A percentile compares a stretch with the other conserved stretches of the same genome.
These are phyloP conservation scores for Stachybotrys chlorohalonatus DNA, from an alignment of 2,329 filamentous ascomycete species.

Conservation along the genomic window DNA sequence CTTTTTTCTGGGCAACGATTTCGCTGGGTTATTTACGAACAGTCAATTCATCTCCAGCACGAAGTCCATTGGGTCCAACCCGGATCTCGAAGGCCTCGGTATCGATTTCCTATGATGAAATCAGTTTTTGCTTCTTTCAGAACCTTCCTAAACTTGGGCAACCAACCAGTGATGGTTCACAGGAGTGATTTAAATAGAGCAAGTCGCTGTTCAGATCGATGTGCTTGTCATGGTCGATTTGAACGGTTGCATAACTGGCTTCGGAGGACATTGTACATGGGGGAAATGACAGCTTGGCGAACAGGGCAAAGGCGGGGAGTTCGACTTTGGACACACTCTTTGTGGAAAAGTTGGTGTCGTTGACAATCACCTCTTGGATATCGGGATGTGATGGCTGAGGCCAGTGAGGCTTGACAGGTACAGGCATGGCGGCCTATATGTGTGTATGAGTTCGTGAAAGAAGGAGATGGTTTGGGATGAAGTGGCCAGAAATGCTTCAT, in stretches of 20 bases:
- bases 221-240: slow-evolving; percentile 46
- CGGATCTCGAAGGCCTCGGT: slow-evolving; percentile 46
- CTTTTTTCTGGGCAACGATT: no score
- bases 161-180: slow-evolving; percentile 55
- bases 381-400: slow-evolving; percentile 49
- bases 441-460: not conserved
- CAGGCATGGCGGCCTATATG: slow-evolving; percentile 27
- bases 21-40: slow-evolving; percentile 18
- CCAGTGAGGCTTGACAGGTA: slow-evolving; percentile 51
- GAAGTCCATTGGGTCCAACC: slow-evolving; percentile 46
- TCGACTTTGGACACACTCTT: slow-evolving; percentile 48
- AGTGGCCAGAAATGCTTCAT: not conserved
- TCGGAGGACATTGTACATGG: slow-evolving; percentile 46
- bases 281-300: slow-evolving; percentile 57
- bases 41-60: slow-evolving; percentile 48
- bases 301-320: slow-evolving; percentile 54
- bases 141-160: not conserved
- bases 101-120: slow-evolving; percentile 35
- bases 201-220: slow-evolving; percentile 57
- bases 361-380: slow-evolving; percentile 47
- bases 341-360: slow-evolving; percentile 45
- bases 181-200: slow-evolving; percentile 61
- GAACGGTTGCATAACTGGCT: slow-evolving; percentile 56
- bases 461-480: not conserved
- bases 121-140: slow-evolving; percentile 3